These are phyloP conservation scores for Colletotrichum viniferum DNA, from an alignment of 2,329 filamentous ascomycete species.

Conservation along the genomic window DNA sequence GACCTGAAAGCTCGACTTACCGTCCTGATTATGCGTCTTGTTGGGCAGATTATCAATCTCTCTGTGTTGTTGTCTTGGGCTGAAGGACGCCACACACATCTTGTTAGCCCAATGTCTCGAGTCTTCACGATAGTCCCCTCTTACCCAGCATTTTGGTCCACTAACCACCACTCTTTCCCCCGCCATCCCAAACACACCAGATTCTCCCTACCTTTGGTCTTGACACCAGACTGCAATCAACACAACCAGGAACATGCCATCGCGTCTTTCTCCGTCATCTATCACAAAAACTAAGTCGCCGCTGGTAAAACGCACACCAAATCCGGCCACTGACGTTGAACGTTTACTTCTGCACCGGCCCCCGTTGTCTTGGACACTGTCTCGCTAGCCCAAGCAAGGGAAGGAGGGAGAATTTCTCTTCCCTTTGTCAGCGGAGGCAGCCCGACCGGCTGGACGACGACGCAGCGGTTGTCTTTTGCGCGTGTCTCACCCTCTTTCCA, in stretches of 20 bases:
- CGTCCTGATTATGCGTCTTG: background rate
- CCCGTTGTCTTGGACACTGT: background rate
- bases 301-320: background rate
- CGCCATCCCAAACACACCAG: background rate
- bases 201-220: background rate
- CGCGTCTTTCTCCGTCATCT: background rate
- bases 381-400: background rate
- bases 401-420: background rate
- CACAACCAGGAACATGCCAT: background rate
- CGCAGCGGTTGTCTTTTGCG: background rate
- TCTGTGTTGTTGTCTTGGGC: background rate
- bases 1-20: background rate
- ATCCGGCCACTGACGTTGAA: constrained; percentile 4
- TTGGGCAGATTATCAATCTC: background rate
- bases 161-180: background rate
- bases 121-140: background rate
- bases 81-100: background rate
- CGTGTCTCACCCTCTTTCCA: constrained; percentile 8
- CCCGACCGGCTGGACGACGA: background rate
- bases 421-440: background rate
- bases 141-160: background rate
- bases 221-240: background rate
- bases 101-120: background rate
- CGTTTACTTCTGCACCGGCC: constrained; percentile 3
- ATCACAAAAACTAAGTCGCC: background rate